Conservation (phyloP, 2,329 filamentous ascomycete genomes). For the Stagonosporopsis vannaccii region DNA sequence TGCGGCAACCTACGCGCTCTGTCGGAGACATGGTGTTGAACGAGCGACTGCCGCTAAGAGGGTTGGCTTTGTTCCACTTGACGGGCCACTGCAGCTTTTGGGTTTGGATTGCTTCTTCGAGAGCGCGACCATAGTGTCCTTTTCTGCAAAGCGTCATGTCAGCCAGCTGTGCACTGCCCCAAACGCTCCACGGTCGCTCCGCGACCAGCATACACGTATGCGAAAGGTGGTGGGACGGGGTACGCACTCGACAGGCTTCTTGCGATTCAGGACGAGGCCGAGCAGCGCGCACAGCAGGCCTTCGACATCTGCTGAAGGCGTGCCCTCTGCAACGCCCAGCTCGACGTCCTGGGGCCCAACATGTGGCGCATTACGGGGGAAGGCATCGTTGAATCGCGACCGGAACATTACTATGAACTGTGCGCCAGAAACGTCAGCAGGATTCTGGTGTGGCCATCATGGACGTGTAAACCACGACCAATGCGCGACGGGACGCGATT, state of each 20-base stretch:
- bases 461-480: slow-evolving; percentile 20
- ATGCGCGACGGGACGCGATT: slow-evolving; percentile 47
- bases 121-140: slow-evolving; percentile 88
- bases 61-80: slow-evolving; percentile 83
- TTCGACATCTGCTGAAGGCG: slow-evolving; percentile 86
- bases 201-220: slow-evolving; percentile 32
- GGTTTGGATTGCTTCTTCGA: slow-evolving; percentile 89
- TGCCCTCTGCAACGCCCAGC: slow-evolving; percentile 76
- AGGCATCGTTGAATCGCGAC: slow-evolving; percentile 87
- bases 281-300: slow-evolving; percentile 88
- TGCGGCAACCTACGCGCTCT: slow-evolving; percentile 71
- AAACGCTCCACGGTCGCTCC: slow-evolving; percentile 5
- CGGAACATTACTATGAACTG: slow-evolving; percentile 99
- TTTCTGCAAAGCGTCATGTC: slow-evolving; percentile 63
- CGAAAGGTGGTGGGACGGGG: slow-evolving; percentile 25
- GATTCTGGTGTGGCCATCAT: slow-evolving; percentile 16
- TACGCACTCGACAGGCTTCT: slow-evolving; percentile 97
- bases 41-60: slow-evolving; percentile 77
- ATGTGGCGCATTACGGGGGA: slow-evolving; percentile 85
- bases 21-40: slow-evolving; percentile 84
- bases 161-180: slow-evolving; percentile 40
- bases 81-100: slow-evolving; percentile 89
- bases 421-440: slow-evolving; percentile 42
- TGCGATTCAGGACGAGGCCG: slow-evolving; percentile 88
- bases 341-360: slow-evolving; percentile 97